Evolutionary conservation across 1,139 yeast genomes (phyloP).

Genomic region (Hemisphaericaspora subhashii): DNA sequence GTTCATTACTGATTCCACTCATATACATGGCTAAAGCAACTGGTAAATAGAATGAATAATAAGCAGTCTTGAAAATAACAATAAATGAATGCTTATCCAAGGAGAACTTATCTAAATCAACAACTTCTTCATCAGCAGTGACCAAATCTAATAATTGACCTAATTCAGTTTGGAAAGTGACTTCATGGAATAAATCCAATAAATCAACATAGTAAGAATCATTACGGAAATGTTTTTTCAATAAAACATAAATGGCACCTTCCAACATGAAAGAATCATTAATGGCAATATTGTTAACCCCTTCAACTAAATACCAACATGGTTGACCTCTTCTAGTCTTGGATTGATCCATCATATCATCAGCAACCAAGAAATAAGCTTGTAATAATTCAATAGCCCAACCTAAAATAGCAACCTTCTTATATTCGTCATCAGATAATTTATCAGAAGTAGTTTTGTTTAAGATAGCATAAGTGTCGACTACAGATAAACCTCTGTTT

Average conservation of each 20-base stretch:
- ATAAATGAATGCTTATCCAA: slow-evolving; percentile 90
- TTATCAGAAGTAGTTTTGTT: slow-evolving; percentile 63
- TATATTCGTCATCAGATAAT: slow-evolving; percentile 67
- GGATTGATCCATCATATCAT: slow-evolving; percentile 97
- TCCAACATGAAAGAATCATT: slow-evolving; percentile 97
- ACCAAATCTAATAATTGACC: slow-evolving; percentile 95
- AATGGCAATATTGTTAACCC: slow-evolving; percentile 90
- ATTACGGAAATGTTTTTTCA: slow-evolving; percentile 83
- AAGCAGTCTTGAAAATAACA: slow-evolving; percentile 96
- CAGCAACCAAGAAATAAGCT: slow-evolving; percentile 96
- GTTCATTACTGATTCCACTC: slow-evolving; percentile 71
- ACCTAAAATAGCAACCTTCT: slow-evolving; percentile 85
- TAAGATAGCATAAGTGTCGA: slow-evolving; percentile 85
- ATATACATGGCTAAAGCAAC: slow-evolving; percentile 96
- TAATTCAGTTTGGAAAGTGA: slow-evolving; percentile 95
- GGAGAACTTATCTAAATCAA: slow-evolving; percentile 84
- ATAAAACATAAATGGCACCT: slow-evolving; percentile 85
- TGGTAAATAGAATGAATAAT: slow-evolving; percentile 95
- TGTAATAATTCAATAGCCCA: slow-evolving; percentile 96
- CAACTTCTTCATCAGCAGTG: slow-evolving; percentile 95
- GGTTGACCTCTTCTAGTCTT: slow-evolving; percentile 98
- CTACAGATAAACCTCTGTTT: slow-evolving; percentile 93
- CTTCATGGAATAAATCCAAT: slow-evolving; percentile 89
- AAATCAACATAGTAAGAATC: slow-evolving; percentile 87
- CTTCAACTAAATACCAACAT: slow-evolving; percentile 88